These are phyloP conservation scores for Hanseniaspora osmophila DNA, from an alignment of 805 yeast species.

Conservation along the genomic window DNA sequence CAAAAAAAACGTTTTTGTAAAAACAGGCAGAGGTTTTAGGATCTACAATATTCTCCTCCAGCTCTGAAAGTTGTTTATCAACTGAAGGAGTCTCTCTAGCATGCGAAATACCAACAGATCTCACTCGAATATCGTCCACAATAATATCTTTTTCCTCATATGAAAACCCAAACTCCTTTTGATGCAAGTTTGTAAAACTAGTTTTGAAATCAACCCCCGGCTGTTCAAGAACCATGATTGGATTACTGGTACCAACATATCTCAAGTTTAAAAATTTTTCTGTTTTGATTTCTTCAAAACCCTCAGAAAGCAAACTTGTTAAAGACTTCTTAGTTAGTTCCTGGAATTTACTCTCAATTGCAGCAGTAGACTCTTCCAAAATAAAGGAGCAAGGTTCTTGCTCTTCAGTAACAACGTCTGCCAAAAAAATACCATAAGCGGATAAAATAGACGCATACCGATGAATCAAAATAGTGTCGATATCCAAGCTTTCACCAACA, in stretches of 20 bases:
- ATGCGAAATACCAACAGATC: conserved; percentile 54
- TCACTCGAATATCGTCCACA: conserved; percentile 60
- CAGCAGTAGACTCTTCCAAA: conserved; percentile 21
- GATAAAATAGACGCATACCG: conserved; percentile 72
- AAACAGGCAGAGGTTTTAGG: conserved; percentile 19
- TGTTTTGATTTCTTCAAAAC: conserved; percentile 33
- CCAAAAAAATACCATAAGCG: conserved; percentile 79
- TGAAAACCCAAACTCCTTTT: conserved; percentile 61
- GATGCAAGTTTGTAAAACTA: conserved; percentile 40
- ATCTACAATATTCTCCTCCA: conserved; percentile 16
- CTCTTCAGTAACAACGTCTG: conserved; percentile 70
- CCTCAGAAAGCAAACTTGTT: conserved; percentile 34
- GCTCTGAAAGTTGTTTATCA: conserved; percentile 39
- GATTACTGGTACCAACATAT: conserved; percentile 83
- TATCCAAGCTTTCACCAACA: conserved; percentile 59
- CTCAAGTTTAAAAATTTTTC: conserved; percentile 66
- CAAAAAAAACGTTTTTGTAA: conserved; percentile 42
- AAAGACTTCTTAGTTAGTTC: conserved; percentile 31
- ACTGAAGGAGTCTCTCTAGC: conserved; percentile 28
- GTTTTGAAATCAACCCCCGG: conserved; percentile 20
- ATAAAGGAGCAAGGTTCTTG: conserved; percentile 54
- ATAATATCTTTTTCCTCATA: conserved; percentile 42
- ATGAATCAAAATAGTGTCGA: conserved; percentile 56
- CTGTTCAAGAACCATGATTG: conserved; percentile 47
- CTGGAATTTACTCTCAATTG: conserved; percentile 32